These are phyloP conservation scores for Posidonia australis DNA, from an alignment of 106 monocot species.

Conservation along the genomic window DNA sequence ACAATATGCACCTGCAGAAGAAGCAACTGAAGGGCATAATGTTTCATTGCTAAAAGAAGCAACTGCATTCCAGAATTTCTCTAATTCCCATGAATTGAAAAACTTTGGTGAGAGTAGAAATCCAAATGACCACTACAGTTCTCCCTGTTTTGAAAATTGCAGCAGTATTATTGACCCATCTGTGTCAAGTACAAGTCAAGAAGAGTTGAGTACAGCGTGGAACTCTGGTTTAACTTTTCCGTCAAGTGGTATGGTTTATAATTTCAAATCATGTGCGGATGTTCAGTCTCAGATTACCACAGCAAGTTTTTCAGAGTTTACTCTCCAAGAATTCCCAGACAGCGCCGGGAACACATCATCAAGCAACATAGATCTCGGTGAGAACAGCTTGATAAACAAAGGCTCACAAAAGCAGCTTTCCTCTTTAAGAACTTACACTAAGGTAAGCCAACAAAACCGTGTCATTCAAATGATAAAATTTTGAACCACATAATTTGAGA, in stretches of 20 bases:
- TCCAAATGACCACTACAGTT: conserved; percentile 17
- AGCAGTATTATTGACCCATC: conserved; percentile 15
- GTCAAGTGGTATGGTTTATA: conserved; percentile 20
- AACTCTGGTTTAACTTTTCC: conserved; percentile 27
- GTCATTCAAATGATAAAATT: neutral
- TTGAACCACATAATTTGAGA: conserved; percentile 22
- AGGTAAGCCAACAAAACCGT: conserved; percentile 26
- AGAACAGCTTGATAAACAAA: conserved; percentile 20
- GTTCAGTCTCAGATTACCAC: conserved; percentile 52
- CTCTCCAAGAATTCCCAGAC: conserved; percentile 43
- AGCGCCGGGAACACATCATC: conserved; percentile 50
- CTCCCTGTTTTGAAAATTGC: conserved; percentile 25
- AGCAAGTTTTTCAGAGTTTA: conserved; percentile 33
- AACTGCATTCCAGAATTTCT: conserved; percentile 19
- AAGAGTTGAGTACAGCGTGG: conserved; percentile 15
- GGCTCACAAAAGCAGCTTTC: conserved; percentile 35
- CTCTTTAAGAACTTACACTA: conserved; percentile 73
- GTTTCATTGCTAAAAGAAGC: too few relatives aligned
- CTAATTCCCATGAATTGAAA: conserved; percentile 22
- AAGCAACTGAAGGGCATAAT: conserved; percentile 18
- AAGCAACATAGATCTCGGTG: conserved; percentile 41
- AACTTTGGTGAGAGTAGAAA: conserved; percentile 26
- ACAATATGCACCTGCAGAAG: conserved; percentile 4
- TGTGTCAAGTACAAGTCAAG: conserved; percentile 20
- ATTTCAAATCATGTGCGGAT: conserved; percentile 36